Base-by-base conservation (phyloP, 495 filamentous ascomycete genomes). In the Daldinia decipiens region DNA sequence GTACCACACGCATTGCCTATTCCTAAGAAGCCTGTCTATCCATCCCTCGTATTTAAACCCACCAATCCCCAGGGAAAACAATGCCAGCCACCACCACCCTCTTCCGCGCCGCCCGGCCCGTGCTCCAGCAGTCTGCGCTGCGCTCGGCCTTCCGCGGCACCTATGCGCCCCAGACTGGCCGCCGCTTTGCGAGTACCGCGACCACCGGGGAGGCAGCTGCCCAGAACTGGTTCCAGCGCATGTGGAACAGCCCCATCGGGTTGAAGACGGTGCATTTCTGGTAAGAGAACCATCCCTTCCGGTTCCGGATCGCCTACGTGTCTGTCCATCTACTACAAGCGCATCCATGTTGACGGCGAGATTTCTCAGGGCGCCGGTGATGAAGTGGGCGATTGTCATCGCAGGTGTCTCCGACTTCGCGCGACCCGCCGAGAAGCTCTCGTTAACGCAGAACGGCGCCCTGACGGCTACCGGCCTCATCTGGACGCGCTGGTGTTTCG, bases 201-300 rank as follows among this genome's bases (percentile, higher is more conserved):
- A 75, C 82, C 50, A 77, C 79, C 45, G 65, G 63, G 7, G 73
- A 72, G 21, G 52, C 66, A 17, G 80, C 80, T 17, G 78, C 85
- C 71, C 82, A 89, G 79, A 88, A 80, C 75, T 87, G 82, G 74
- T 84, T 92, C 78, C 86, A 88, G 83, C 87, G 87, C 77, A 83
- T 95, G 79, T 96, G 91, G 92, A 90, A 93, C 80, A 93, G 92
- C 81, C 91, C 92, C 17, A 82, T 97, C 61, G 94, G 94, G 29
- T 77, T 96, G 36, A 97, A 97, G 89, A 99, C 95, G 62, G 94
- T 99, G 77, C 95, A 99, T 81, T 99, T 99, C 84, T 99, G 95
- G 87, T 97, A 81, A 69, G 88, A 73, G 73, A 26, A 26, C 26
- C 15, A 36, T 27, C 50, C 26, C 13, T 38, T 38, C 45, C 32